Evolutionary conservation across 2,329 filamentous ascomycete species (phyloP).

Genomic region (Aspergillus piperis): DNA sequence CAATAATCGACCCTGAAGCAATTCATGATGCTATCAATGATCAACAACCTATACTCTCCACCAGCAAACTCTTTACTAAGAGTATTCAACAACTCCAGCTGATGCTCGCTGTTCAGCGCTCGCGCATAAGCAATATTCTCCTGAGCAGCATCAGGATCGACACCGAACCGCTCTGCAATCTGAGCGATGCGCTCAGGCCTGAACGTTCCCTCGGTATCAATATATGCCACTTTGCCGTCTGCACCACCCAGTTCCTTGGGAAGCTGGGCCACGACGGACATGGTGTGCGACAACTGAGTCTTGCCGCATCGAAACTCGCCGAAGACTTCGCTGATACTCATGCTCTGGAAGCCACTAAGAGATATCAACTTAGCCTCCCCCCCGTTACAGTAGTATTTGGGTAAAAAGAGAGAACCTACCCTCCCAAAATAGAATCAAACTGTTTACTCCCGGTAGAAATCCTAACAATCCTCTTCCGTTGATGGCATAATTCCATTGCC

Average conservation of each 20-base stretch:
- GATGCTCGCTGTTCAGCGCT: conserved; percentile 66
- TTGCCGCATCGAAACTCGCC: conserved; percentile 61
- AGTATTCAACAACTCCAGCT: conserved; percentile 64
- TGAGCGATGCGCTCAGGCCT: conserved; percentile 67
- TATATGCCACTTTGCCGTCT: conserved; percentile 69
- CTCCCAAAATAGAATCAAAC: conserved; percentile 65
- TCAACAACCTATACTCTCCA: conserved; percentile 65
- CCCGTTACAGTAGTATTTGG: background rate
- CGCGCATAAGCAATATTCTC: conserved; percentile 69
- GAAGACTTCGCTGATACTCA: conserved; percentile 63
- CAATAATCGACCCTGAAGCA: conserved; percentile 68
- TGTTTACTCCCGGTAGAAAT: conserved; percentile 72
- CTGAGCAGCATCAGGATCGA: conserved; percentile 60
- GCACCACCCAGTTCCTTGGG: conserved; percentile 63
- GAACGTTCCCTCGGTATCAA: conserved; percentile 68
- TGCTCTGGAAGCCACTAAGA: conserved; percentile 66
- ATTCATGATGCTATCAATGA: conserved; percentile 71
- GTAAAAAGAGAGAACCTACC: conserved; percentile 42
- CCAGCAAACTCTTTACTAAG: conserved; percentile 62
- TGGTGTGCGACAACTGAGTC: conserved; percentile 69
- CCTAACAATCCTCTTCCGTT: conserved; percentile 63
- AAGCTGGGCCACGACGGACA: conserved; percentile 64
- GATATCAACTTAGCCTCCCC: background rate
- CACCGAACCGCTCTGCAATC: conserved; percentile 66
- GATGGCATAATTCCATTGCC: conserved; percentile 63